These are phyloP conservation scores for Choiromyces venosus DNA, from an alignment of 495 filamentous ascomycete genomes.

Conservation along the genomic window DNA sequence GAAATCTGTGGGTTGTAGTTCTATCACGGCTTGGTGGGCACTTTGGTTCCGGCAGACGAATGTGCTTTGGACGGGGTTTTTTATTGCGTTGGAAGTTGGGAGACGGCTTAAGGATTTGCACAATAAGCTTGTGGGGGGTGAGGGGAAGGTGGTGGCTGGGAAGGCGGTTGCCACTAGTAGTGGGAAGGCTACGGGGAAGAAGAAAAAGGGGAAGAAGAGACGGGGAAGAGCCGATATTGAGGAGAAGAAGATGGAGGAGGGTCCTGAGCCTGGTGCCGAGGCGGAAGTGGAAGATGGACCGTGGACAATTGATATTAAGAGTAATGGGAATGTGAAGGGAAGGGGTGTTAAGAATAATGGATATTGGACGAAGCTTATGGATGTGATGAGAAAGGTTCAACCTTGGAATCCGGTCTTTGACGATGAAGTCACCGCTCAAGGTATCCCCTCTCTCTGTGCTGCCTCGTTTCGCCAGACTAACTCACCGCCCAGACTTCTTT, in stretches of 20 bases:
- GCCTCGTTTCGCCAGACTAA: conserved; percentile 36
- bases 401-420: conserved; percentile 32
- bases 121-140: conserved; percentile 20
- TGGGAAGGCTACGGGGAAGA: conserved; percentile 13
- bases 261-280: neutral
- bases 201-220: conserved; percentile 21
- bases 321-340: conserved; percentile 10
- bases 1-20: conserved; percentile 41
- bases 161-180: conserved; percentile 1
- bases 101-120: conserved; percentile 46
- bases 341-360: conserved; percentile 6
- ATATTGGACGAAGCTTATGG: conserved; percentile 17
- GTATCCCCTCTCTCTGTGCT: conserved; percentile 6
- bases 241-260: conserved; percentile 15
- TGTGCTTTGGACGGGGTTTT: conserved; percentile 89
- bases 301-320: conserved; percentile 32
- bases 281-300: conserved; percentile 25
- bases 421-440: conserved; percentile 21
- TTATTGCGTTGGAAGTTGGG: conserved; percentile 68
- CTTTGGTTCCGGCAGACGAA: conserved; percentile 87
- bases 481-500: conserved; percentile 51
- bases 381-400: conserved; percentile 20
- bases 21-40: conserved; percentile 44
- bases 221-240: conserved; percentile 1
- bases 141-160: neutral